A percentile compares a stretch with the other conserved stretches of the same genome.
Evolutionary conservation across 768 basidiomycete genomes (phyloP).

Genomic region (Tricholomella constricta): DNA sequence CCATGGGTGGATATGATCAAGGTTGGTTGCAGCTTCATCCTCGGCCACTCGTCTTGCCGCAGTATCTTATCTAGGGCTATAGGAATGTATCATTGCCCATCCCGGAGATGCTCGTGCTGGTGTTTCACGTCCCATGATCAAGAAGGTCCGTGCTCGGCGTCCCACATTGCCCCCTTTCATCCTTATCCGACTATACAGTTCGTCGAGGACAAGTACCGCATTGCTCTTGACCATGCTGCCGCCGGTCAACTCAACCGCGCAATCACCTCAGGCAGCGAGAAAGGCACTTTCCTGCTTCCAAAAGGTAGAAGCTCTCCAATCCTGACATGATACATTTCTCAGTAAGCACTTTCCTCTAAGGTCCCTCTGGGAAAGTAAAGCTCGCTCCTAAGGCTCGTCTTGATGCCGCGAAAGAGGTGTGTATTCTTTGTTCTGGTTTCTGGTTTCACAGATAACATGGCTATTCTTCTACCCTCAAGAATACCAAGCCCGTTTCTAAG

Average conservation of each 20-base stretch:
- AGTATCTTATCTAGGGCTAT: constrained; percentile 12
- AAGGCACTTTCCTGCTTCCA: constrained; percentile 50
- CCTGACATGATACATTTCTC: constrained; percentile 5
- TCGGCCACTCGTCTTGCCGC: not conserved
- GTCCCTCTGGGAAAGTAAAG: constrained; percentile 39
- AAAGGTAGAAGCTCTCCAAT: constrained; percentile 36
- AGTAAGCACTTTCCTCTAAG: constrained; percentile 18
- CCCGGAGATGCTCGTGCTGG: constrained; percentile 72
- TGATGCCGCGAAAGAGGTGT: constrained; percentile 58
- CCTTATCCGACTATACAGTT: constrained; percentile 47
- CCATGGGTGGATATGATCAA: constrained; percentile 82
- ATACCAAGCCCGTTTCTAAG: constrained; percentile 46
- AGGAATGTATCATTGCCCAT: constrained; percentile 75
- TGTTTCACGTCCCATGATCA: constrained; percentile 81
- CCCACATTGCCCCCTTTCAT: constrained; percentile 11
- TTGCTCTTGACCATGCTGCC: constrained; percentile 74
- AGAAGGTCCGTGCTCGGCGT: constrained; percentile 53
- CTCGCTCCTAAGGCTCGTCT: constrained; percentile 58
- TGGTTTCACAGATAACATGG: constrained; percentile 6
- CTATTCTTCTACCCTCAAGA: constrained; percentile 22
- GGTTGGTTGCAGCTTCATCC: constrained; percentile 38
- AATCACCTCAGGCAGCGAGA: constrained; percentile 58
- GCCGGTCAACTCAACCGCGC: constrained; percentile 80
- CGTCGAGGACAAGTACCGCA: constrained; percentile 80
- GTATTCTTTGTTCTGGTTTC: constrained; percentile 3